Evolutionary conservation across 2,329 filamentous ascomycete genomes (phyloP).

Genomic region (Beauveria sp.): DNA sequence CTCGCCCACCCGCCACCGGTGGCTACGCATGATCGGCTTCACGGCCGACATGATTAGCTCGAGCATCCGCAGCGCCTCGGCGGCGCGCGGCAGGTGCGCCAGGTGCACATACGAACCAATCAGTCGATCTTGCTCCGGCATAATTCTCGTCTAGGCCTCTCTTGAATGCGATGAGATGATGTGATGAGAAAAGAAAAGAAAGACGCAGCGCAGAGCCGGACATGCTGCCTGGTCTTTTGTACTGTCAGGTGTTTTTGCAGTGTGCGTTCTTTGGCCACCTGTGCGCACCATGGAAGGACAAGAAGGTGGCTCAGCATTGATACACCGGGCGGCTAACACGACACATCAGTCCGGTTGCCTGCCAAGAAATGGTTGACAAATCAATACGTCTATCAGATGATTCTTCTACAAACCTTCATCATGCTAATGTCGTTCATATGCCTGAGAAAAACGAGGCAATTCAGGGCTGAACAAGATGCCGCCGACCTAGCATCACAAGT

Average conservation of each 20-base stretch:
- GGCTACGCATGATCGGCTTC: conserved; percentile 89
- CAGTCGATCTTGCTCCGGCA: conserved; percentile 37
- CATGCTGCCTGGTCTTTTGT: not conserved
- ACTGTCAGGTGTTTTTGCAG: not conserved
- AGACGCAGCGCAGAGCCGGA: not conserved
- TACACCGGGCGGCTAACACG: not conserved
- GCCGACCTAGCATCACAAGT: too few species aligned
- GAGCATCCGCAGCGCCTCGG: conserved; percentile 52
- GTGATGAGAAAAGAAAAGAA: not conserved
- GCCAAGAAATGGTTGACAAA: not conserved
- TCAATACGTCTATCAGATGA: too few species aligned
- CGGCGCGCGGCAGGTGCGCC: conserved; percentile 35
- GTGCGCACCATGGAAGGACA: not conserved
- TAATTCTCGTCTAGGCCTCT: conserved; percentile 14
- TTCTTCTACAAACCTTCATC: too few species aligned
- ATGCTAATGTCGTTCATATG: too few species aligned
- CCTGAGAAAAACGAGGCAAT: too few species aligned
- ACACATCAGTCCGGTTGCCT: not conserved
- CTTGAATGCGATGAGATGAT: not conserved
- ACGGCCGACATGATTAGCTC: conserved; percentile 80
- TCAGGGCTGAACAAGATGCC: too few species aligned
- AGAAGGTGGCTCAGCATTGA: not conserved
- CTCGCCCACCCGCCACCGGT: conserved; percentile 69
- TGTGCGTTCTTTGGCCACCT: not conserved
- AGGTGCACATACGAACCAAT: conserved; percentile 44